phyloP scores from a whole-genome alignment of 306 rosid genomes.

The Gillenia trifoliata region DNA sequence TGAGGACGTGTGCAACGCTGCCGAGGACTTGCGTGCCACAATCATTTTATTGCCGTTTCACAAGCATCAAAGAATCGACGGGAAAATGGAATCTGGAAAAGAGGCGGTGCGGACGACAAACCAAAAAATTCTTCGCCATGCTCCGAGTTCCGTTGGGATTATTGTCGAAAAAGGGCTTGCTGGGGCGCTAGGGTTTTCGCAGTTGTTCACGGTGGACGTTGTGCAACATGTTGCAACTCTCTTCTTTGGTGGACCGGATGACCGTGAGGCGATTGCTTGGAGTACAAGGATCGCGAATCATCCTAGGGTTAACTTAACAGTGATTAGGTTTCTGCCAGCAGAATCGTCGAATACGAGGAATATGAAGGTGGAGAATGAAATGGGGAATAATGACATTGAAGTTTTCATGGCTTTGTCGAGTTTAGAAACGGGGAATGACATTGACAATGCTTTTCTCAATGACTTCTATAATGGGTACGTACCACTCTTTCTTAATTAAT shows the following conservation, averaged over 20 bases:
- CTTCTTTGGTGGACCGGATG: slow-evolving; percentile 81
- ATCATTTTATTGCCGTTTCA: slow-evolving; percentile 68
- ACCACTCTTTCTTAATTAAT: neutral
- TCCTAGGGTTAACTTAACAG: slow-evolving; percentile 51
- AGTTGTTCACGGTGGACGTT: slow-evolving; percentile 32
- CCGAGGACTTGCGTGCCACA: slow-evolving; percentile 67
- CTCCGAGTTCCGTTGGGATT: slow-evolving; percentile 74
- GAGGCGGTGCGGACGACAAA: slow-evolving; percentile 75
- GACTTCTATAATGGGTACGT: slow-evolving; percentile 66
- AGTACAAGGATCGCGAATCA: slow-evolving; percentile 63
- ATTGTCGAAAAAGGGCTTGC: slow-evolving; percentile 55
- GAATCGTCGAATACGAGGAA: slow-evolving; percentile 18
- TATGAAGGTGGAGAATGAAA: slow-evolving; percentile 12
- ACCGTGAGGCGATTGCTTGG: slow-evolving; percentile 87
- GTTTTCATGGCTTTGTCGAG: slow-evolving; percentile 59
- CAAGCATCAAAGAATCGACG: slow-evolving; percentile 85
- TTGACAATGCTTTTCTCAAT: slow-evolving; percentile 62
- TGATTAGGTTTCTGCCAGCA: slow-evolving; percentile 42
- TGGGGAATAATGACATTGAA: slow-evolving; percentile 32
- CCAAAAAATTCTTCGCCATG: slow-evolving; percentile 84
- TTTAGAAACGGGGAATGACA: slow-evolving; percentile 44
- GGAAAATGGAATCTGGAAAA: slow-evolving; percentile 79
- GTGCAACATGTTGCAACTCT: slow-evolving; percentile 66
- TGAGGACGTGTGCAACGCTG: slow-evolving; percentile 74
- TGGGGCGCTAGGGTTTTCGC: slow-evolving; percentile 50